Evolutionary conservation across 1,139 yeast species (phyloP), one percentile per base, ranked within the genome.

Genomic region (Yamadazyma aaseri): DNA sequence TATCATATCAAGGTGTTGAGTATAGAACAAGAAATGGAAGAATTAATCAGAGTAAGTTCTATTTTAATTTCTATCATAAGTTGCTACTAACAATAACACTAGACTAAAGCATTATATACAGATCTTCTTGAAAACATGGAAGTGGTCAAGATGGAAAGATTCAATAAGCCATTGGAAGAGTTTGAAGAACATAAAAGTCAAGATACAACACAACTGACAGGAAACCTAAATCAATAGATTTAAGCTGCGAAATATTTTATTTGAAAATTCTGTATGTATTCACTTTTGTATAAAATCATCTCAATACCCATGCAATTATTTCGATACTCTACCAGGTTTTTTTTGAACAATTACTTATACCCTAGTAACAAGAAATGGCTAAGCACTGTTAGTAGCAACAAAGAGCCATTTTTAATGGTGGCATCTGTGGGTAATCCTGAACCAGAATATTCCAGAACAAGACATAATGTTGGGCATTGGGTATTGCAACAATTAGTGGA

Each of bases 401-500:
- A 51, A 28, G 54, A 56, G 1, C 60, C 65, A 6, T 52, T 55
- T 30, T 32, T 72, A 5, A 50, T 73, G 43, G 49, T 79, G 7
- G 76, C 81, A 5, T 84, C 92, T 0, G 63, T 87, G 3, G 96
- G 96, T 0, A 87, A 87, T 50, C 96, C 96, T 0, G 87, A 81
- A 34, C 71, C 78, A 0, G 58, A 65, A 31, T 85, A 75, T 47
- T 56, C 58, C 11, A 66, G 66, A 5, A 84, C 95, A 0, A 65
- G 95, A 30, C 96, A 87, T 51, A 86, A 81, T 42, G 86, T 81
- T 0, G 96, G 96, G 2, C 86, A 82, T 48, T 55, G 65, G 35
- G 64, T 79, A 18, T 49, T 76, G 36, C 65, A 69, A 31, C 52
- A 46, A 45, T 41, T 72, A 10, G 51, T 55, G 3, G 44, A 47